These are phyloP conservation scores for Chromosphaera perkinsii DNA, from an alignment of 208 protist species.

Conservation along the genomic window DNA sequence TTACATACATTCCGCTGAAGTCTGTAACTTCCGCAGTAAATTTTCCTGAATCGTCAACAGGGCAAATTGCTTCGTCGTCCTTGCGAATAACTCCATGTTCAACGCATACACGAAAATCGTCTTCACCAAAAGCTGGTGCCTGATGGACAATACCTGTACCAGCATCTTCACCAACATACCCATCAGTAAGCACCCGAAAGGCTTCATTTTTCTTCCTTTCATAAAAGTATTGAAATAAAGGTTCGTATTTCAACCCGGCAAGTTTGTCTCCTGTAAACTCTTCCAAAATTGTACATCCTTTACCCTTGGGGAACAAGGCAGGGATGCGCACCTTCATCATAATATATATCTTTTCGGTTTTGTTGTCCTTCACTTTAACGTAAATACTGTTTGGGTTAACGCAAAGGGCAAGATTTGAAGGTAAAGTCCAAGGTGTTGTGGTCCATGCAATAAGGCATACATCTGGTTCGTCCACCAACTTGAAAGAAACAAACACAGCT, in stretches of 20 bases:
- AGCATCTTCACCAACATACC: conserved; percentile 86
- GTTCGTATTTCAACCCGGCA: conserved; percentile 80
- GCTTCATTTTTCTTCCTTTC: conserved; percentile 53
- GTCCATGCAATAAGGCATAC: conserved; percentile 96
- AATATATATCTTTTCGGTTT: conserved; percentile 51
- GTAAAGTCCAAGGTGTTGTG: conserved; percentile 99
- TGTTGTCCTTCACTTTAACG: conserved; percentile 78
- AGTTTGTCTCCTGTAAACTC: conserved; percentile 66
- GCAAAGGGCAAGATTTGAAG: conserved; percentile 95
- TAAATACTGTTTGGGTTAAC: conserved; percentile 97
- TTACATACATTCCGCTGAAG: conserved; percentile 89
- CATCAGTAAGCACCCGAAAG: conserved; percentile 85
- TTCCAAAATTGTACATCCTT: background rate
- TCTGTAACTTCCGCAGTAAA: conserved; percentile 88
- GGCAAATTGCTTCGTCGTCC: conserved; percentile 72
- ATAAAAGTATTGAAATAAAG: conserved; percentile 93
- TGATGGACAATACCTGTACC: conserved; percentile 92
- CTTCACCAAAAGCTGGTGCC: conserved; percentile 99
- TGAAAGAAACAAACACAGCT: conserved; percentile 75
- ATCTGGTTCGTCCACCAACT: conserved; percentile 69
- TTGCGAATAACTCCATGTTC: conserved; percentile 80
- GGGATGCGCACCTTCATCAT: conserved; percentile 48
- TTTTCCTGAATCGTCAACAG: conserved; percentile 89
- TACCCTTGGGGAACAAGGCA: background rate
- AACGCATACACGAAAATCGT: conserved; percentile 96